Evolutionary conservation across 1,284 basidiomycete species (phyloP), one percentile per base, ranked within the genome.

Genomic region (Boletus sp.): DNA sequence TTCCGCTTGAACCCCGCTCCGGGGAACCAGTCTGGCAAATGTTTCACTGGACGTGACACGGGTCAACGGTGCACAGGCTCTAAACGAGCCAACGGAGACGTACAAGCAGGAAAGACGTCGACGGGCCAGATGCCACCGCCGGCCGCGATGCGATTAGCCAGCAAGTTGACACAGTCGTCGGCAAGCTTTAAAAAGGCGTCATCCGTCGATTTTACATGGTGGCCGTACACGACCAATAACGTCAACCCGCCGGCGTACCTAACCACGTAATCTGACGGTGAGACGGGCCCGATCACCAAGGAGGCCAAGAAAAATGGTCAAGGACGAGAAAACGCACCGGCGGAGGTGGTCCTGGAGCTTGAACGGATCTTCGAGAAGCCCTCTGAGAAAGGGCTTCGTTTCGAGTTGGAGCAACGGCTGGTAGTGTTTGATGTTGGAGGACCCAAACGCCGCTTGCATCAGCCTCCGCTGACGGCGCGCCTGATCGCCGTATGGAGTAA

Each of bases 51-150:
- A 44, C 19, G 8, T 8, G 3, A 14, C 12, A 30, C 25, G 8
- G 2, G 20, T 58, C 34, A 58, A 20, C 1, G 20, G 14, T 5
- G 17, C 6, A 12, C 49, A 41, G 14, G 52, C 25, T 17, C 47
- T 52, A 16, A 12, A 20, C 12, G 1, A 16, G 23, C 2, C 9
- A 34, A 34, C 4, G 19, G 22, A 13, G 32, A 62, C 72, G 37
- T 47, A 74, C 73, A 45, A 46, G 50, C 62, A 13, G 80, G 82
- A 57, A 84, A 68, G 32, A 84, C 61, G 58, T 84, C 83, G 46
- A 87, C 84, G 0, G 78, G 76, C 83, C 83, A 87, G 46, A 87
- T 74, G 8, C 80, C 77, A 33, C 80, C 80, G 2, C 79, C 79
- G 2, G 77, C 75, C 2, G 82, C 78, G 53, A 87, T 83, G 14